These are phyloP conservation scores for Naganishia vaughanmartiniae DNA, from an alignment of 768 basidiomycete species.

Conservation along the genomic window DNA sequence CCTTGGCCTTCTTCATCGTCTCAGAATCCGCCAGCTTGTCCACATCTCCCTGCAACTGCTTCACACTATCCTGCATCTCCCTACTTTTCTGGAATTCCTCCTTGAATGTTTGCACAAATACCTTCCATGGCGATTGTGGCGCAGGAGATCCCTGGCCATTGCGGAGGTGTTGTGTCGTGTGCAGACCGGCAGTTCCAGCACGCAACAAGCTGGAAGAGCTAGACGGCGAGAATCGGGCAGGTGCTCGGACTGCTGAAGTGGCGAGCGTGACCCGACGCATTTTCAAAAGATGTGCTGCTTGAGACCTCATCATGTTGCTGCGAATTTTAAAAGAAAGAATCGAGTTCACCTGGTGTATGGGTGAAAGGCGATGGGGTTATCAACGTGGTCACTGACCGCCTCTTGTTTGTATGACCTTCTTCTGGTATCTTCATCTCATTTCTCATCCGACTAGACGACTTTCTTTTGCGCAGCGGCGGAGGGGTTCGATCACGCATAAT, in stretches of 20 bases:
- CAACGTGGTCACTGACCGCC: not conserved
- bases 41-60: constrained; percentile 95
- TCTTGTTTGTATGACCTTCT: not conserved
- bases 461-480: constrained; percentile 10
- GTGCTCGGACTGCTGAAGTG: not conserved
- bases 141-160: constrained; percentile 31
- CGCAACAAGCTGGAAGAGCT: constrained; percentile 5
- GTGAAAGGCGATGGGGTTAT: not conserved
- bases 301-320: constrained; percentile 13
- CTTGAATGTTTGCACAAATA: constrained; percentile 88
- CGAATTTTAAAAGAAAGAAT: not conserved
- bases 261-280: constrained; percentile 14
- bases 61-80: constrained; percentile 92
- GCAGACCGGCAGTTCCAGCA: constrained; percentile 17
- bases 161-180: constrained; percentile 17
- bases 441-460: constrained; percentile 7
- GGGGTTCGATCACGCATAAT: not conserved
- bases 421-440: constrained; percentile 21
- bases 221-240: constrained; percentile 3
- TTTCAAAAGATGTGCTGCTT: constrained; percentile 15
- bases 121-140: constrained; percentile 80
- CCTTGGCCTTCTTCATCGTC: constrained; percentile 85
- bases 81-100: constrained; percentile 91
- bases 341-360: no score
- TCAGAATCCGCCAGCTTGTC: constrained; percentile 96